Percentiles rank a stretch among this genome's conserved stretches.
Conservation (phyloP, 176 grass and related monocot genomes). For the Carex cristatella region DNA sequence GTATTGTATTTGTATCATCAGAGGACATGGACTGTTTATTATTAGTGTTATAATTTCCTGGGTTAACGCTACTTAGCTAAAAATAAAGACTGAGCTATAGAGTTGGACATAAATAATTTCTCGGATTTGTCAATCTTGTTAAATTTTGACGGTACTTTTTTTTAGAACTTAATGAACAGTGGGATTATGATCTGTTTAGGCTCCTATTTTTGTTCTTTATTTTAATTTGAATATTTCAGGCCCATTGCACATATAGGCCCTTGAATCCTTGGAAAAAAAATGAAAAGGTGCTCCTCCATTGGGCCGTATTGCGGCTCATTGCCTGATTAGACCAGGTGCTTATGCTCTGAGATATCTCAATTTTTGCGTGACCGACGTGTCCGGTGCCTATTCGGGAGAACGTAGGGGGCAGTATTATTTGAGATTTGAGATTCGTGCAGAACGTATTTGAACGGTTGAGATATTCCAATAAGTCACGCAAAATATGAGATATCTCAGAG, state of each 20-base stretch:
- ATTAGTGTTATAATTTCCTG: not conserved
- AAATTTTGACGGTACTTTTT: not conserved
- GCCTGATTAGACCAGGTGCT: too few relatives aligned
- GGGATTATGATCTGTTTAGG: not conserved
- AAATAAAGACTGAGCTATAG: not conserved
- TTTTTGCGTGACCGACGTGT: too few relatives aligned
- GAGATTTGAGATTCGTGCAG: too few relatives aligned
- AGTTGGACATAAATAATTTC: not conserved
- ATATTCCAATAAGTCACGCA: too few relatives aligned
- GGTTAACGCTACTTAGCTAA: not conserved
- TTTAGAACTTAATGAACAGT: not conserved
- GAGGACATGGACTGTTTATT: not conserved
- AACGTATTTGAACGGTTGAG: too few relatives aligned
- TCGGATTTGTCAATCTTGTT: not conserved
- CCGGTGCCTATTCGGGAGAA: too few relatives aligned
- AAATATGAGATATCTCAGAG: too few relatives aligned
- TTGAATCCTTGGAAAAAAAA: not conserved
- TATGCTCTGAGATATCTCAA: too few relatives aligned
- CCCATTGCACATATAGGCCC: not conserved
- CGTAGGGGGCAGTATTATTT: too few relatives aligned
- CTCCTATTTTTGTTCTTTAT: not conserved
- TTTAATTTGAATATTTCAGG: not conserved
- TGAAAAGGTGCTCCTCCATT: not conserved
- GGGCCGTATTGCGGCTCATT: not conserved
- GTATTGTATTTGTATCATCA: conserved; percentile 1